These are phyloP conservation scores for Blastomyces gilchristii DNA, from an alignment of 2,329 filamentous ascomycete species.

Conservation along the genomic window DNA sequence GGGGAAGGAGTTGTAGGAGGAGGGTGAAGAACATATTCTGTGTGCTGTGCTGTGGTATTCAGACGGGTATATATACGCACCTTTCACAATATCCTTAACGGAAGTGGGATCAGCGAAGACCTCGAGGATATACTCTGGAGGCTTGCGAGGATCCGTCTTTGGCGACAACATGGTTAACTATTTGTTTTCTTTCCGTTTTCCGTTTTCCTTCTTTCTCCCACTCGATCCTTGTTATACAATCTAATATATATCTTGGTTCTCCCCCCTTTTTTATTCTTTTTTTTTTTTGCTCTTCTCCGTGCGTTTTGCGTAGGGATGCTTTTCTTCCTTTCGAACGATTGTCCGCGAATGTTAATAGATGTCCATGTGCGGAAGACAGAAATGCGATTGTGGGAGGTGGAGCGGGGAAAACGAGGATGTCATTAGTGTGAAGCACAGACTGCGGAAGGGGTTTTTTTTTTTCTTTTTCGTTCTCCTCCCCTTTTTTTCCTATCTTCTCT, in stretches of 20 bases:
- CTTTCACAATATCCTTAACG: constrained; percentile 87
- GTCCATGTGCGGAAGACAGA: background rate
- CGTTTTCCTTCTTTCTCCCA: background rate
- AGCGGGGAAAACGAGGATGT: background rate
- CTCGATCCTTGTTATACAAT: background rate
- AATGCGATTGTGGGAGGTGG: background rate
- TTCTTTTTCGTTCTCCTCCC: background rate
- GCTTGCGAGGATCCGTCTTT: constrained; percentile 52
- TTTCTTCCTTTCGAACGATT: background rate
- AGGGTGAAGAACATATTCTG: background rate
- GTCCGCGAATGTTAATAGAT: background rate
- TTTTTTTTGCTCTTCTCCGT: no score
- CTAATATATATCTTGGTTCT: background rate
- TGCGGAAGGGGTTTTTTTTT: background rate
- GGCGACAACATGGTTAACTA: background rate
- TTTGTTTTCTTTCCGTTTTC: background rate
- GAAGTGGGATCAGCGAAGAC: constrained; percentile 84
- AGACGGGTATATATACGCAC: constrained; percentile 40
- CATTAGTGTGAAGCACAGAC: no score
- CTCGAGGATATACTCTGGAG: constrained; percentile 86
- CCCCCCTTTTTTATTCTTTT: background rate
- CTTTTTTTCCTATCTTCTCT: background rate
- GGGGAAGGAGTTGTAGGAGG: background rate
- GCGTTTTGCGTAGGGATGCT: background rate
- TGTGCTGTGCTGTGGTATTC: background rate